Percentiles rank a stretch among this genome's conserved stretches.
Conservation (phyloP, 2,329 filamentous ascomycete species). For the Nothophaeocryptopus gaeumannii region DNA sequence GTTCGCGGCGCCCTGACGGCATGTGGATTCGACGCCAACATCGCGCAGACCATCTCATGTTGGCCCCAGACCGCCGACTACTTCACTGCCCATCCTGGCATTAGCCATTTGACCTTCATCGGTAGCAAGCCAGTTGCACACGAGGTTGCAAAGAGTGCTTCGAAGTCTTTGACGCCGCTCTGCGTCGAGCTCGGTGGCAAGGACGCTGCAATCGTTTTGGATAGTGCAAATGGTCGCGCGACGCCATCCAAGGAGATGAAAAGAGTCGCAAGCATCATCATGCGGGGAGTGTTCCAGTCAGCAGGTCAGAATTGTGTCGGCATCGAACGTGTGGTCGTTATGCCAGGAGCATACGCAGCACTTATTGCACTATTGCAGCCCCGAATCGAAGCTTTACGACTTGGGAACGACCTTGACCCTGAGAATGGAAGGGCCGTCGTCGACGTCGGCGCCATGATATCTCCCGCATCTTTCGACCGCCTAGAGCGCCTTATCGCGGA, state of each 20-base stretch:
- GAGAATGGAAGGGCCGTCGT: constrained; percentile 43
- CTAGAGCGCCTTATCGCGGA: constrained; percentile 75
- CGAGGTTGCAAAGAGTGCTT: constrained; percentile 80
- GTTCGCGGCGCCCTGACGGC: constrained; percentile 73
- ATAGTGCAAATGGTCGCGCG: constrained; percentile 58
- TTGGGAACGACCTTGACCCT: constrained; percentile 67
- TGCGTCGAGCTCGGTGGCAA: constrained; percentile 93
- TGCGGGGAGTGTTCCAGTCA: constrained; percentile 92
- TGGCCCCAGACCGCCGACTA: constrained; percentile 80
- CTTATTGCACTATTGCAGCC: constrained; percentile 70
- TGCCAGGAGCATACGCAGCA: constrained; percentile 70
- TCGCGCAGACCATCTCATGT: constrained; percentile 83
- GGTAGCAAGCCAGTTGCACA: constrained; percentile 84
- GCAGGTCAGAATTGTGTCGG: constrained; percentile 97
- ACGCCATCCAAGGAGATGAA: constrained; percentile 57
- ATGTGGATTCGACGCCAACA: constrained; percentile 76
- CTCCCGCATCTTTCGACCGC: constrained; percentile 67
- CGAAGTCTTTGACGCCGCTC: constrained; percentile 80
- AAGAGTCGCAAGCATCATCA: constrained; percentile 75
- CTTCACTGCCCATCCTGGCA: constrained; percentile 78
- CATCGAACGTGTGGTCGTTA: constrained; percentile 85
- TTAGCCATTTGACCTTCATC: constrained; percentile 93
- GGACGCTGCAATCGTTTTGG: constrained; percentile 84
- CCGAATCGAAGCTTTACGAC: constrained; percentile 69
- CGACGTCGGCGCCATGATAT: constrained; percentile 90